Conservation (phyloP, 2,329 filamentous ascomycete species). For the Phaeosphaeriaceae sp. region DNA sequence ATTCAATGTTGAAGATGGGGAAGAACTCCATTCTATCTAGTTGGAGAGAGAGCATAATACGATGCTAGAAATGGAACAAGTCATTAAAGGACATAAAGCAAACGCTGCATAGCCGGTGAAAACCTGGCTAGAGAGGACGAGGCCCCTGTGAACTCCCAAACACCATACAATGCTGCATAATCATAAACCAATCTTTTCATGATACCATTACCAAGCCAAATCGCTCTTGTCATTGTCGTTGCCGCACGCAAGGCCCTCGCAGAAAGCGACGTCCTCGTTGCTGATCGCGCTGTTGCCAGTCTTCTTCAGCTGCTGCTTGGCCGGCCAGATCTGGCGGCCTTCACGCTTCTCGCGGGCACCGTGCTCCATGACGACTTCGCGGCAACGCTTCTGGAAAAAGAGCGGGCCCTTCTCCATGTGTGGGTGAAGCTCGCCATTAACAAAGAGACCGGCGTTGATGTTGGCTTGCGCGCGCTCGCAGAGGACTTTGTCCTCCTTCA, state of each 20-base stretch:
- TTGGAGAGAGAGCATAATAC: background rate
- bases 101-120: constrained; percentile 2
- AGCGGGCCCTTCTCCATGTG: constrained; percentile 66
- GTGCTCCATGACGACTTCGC: constrained; percentile 59
- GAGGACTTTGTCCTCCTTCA: constrained; percentile 71
- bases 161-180: constrained; percentile 25
- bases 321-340: constrained; percentile 62
- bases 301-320: constrained; percentile 44
- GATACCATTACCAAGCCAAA: constrained; percentile 27
- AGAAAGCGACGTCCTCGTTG: constrained; percentile 39
- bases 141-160: constrained; percentile 26
- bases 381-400: constrained; percentile 63
- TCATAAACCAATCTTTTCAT: constrained; percentile 12
- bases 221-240: constrained; percentile 38
- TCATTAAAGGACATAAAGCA: background rate
- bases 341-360: constrained; percentile 55
- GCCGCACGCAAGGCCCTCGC: constrained; percentile 34
- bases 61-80: background rate
- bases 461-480: constrained; percentile 68
- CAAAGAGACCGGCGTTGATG: constrained; percentile 67
- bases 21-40: constrained; percentile 1
- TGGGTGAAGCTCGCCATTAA: constrained; percentile 70
- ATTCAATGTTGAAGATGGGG: background rate
- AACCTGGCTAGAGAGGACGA: constrained; percentile 14
- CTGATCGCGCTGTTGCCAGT: constrained; percentile 24